Evolutionary conservation across 805 yeast genomes (phyloP), one percentile per base, ranked within the genome.

Genomic region (Metschnikowia amazonensis): DNA sequence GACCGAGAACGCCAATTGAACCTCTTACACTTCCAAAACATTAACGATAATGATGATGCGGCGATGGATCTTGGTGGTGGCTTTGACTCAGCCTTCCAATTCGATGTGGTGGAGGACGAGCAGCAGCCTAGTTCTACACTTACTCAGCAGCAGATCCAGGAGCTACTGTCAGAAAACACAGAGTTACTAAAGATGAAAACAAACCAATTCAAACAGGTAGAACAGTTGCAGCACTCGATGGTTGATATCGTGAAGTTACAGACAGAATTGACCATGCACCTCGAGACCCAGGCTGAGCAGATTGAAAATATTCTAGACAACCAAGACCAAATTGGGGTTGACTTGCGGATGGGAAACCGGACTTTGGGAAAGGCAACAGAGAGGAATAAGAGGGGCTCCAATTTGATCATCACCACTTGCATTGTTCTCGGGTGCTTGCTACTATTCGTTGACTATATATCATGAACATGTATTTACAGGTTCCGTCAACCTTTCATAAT

Each of bases 191-290:
- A 74, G 36, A 60, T 77, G 42, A 85, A 85, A 54, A 66, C 77
- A n/a, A 76, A 76, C 41, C 85, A 84, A 49, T 56, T 84, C 23
- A 69, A 76, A 33, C 80, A 81, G 49, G 84, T 82, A 6, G 80
- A 78, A 48, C 69, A 75, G 48, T 70, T 85, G 29, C 84, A 83
- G 55, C 68, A 68, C 23, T 77, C 87, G 1, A 80, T 84, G 63
- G 60, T 81, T 36, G 96, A 88, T 58, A 83, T 90, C 35, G 76
- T 89, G 1, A 78, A 82, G 44, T 63, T 90, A 50, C 92, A 89
- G 58, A 72, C 82, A 20, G 94, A 87, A 58, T 70, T 89, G 44
- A 75, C 87, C 10, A 70, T 82, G 44, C 95, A 90, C 60, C 69
- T 89, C 39, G 78, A 79, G 20, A 63, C 79, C 1, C 97, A 89